phyloP scores from a whole-genome alignment of 164 flowering plant genomes.

The Warburgia ugandensis region DNA sequence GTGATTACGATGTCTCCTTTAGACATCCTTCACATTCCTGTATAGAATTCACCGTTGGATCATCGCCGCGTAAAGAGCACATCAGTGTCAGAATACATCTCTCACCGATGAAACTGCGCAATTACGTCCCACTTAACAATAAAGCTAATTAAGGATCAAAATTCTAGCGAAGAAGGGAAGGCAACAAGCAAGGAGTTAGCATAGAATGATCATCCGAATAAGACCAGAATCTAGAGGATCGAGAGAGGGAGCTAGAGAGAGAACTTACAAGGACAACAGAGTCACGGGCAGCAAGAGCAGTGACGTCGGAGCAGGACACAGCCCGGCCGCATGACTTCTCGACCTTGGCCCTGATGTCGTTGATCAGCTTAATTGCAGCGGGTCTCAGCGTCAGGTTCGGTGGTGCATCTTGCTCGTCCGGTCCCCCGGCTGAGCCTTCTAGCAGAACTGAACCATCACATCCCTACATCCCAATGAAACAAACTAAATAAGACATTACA shows the following conservation, averaged over 20 bases:
- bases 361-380: slow-evolving; percentile 29
- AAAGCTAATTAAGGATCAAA: too few species aligned
- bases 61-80: too few species aligned
- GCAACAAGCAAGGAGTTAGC: too few species aligned
- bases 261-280: slow-evolving; percentile 33
- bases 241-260: neutral
- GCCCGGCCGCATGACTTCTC: slow-evolving; percentile 5
- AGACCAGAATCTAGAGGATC: too few species aligned
- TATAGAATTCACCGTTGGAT: too few species aligned
- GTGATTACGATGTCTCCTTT: too few species aligned
- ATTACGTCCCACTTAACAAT: too few species aligned
- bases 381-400: slow-evolving; percentile 40
- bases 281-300: slow-evolving; percentile 52
- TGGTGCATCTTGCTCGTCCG: slow-evolving; percentile 35
- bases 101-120: too few species aligned
- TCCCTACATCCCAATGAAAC: slow-evolving; percentile 24
- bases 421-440: slow-evolving; percentile 42
- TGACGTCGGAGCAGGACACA: slow-evolving; percentile 49
- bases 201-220: too few species aligned
- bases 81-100: too few species aligned
- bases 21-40: too few species aligned
- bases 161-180: too few species aligned
- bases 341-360: slow-evolving; percentile 16
- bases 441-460: slow-evolving; percentile 51
- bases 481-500: slow-evolving; percentile 1